Conservation (phyloP, 129 eudicot species). For the Artemisia annua region DNA sequence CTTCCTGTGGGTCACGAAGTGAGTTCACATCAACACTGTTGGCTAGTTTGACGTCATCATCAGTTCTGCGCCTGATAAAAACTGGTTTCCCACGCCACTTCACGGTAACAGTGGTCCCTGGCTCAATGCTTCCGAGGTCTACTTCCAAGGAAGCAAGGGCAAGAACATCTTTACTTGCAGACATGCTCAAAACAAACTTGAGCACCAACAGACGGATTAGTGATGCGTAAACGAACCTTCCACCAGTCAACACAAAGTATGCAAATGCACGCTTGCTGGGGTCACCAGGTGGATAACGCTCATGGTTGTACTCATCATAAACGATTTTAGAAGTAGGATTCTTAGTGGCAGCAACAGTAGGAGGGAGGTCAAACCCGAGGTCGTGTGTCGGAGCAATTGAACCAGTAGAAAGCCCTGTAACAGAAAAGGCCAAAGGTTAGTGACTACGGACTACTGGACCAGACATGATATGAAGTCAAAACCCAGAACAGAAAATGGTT, state of each 20-base stretch:
- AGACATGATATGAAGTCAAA: background rate
- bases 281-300: constrained; percentile 84
- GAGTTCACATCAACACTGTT: constrained; percentile 70
- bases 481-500: background rate
- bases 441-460: background rate
- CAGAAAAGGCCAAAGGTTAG: background rate
- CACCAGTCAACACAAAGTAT: constrained; percentile 80
- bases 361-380: constrained; percentile 42
- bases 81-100: constrained; percentile 94
- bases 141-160: constrained; percentile 87
- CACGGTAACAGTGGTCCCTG: constrained; percentile 76
- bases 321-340: constrained; percentile 71
- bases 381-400: constrained; percentile 57
- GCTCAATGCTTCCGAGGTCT: constrained; percentile 73
- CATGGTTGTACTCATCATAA: constrained; percentile 77
- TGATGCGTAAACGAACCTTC: constrained; percentile 77
- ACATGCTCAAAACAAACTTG: constrained; percentile 82
- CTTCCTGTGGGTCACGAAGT: constrained; percentile 77
- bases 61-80: constrained; percentile 72
- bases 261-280: constrained; percentile 92
- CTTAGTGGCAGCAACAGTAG: constrained; percentile 69
- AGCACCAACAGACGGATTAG: constrained; percentile 69
- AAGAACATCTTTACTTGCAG: constrained; percentile 86
- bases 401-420: constrained; percentile 57
- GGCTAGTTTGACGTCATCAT: constrained; percentile 70